These are phyloP conservation scores for Prunus mume DNA, from an alignment of 306 rosid species.

Conservation along the genomic window DNA sequence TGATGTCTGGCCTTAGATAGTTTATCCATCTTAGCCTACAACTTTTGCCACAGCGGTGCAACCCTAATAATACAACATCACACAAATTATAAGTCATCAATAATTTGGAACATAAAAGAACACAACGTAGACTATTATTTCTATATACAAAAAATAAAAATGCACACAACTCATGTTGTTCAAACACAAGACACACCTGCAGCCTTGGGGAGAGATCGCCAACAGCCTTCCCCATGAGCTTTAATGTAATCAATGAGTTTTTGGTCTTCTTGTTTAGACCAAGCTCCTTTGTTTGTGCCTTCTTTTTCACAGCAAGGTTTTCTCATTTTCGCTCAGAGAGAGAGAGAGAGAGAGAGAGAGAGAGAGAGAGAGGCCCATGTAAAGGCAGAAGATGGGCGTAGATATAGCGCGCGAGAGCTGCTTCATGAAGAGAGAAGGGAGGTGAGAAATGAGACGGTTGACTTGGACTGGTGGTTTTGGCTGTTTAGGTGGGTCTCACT, in stretches of 20 bases:
- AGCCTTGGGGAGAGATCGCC: conserved; percentile 72
- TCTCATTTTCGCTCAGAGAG: conserved; percentile 35
- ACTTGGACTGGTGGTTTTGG: conserved; percentile 73
- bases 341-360: neutral
- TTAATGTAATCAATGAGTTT: conserved; percentile 58
- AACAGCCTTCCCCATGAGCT: conserved; percentile 64
- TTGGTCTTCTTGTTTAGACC: conserved; percentile 75
- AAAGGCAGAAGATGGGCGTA: conserved; percentile 20
- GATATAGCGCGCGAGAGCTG: conserved; percentile 19
- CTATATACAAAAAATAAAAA: neutral
- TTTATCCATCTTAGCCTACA: conserved; percentile 79
- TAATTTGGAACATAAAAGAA: neutral
- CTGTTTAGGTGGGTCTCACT: conserved; percentile 30
- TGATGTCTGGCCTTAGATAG: conserved; percentile 65
- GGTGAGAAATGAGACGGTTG: conserved; percentile 23
- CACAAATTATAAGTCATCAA: neutral
- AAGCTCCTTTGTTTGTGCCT: conserved; percentile 66
- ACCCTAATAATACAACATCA: conserved; percentile 32
- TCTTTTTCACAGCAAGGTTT: conserved; percentile 64
- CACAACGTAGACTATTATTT: neutral
- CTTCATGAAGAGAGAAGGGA: neutral
- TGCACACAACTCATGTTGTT: neutral
- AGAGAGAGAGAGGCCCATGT: neutral
- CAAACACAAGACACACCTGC: conserved; percentile 39
- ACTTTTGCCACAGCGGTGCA: conserved; percentile 76